Conservation (phyloP, 2,329 filamentous ascomycete species). For the Gaeumannomyces sp. region DNA sequence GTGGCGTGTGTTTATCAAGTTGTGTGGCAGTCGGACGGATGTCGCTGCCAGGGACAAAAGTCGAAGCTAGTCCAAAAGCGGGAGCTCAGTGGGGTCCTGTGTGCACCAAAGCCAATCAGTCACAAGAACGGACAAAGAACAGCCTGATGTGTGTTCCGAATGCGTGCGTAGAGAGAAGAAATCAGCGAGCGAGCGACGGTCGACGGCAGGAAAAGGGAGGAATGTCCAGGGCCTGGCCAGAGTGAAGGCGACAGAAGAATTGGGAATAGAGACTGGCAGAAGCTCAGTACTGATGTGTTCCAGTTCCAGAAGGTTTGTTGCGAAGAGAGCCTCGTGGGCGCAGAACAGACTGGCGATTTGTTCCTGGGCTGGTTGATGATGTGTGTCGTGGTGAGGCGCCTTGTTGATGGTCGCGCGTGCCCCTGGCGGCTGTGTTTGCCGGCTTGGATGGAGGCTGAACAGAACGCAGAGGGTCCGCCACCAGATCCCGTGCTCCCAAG, state of each 20-base stretch:
- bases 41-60: neutral
- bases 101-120: constrained; percentile 2
- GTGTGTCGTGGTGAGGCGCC: neutral
- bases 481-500: neutral
- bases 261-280: neutral
- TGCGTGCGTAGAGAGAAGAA: neutral
- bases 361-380: neutral
- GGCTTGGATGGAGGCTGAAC: neutral
- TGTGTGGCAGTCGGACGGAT: constrained; percentile 1
- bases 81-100: constrained; percentile 1
- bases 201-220: neutral
- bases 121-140: neutral
- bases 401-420: neutral
- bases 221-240: neutral
- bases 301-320: neutral
- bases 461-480: neutral
- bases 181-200: neutral
- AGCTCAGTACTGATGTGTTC: neutral
- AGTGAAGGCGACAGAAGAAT: neutral
- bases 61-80: neutral
- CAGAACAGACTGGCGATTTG: neutral
- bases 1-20: neutral
- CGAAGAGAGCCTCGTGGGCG: neutral
- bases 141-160: neutral
- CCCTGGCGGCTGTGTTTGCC: neutral